Evolutionary conservation across 2,329 filamentous ascomycete genomes (phyloP).

Genomic region (Xylariaceae sp.): DNA sequence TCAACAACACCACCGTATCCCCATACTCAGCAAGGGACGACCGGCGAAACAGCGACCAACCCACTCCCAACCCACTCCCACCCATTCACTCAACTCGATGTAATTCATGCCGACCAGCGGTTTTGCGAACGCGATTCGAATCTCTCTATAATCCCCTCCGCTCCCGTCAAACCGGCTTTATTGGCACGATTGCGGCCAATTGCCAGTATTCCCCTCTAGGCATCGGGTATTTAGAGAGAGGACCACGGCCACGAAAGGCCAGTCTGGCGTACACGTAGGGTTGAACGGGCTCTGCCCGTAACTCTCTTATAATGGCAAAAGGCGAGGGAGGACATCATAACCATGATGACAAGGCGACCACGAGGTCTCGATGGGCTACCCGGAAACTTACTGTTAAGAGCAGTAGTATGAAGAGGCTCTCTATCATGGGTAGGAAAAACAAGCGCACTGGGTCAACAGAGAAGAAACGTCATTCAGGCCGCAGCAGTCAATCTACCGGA

Average conservation of each 20-base stretch:
- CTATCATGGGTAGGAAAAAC: conserved; percentile 76
- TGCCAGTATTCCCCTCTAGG: conserved; percentile 9
- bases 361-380: conserved; percentile 95
- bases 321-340: conserved; percentile 34
- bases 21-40: conserved; percentile 17
- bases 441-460: conserved; percentile 64
- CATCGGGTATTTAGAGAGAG: conserved; percentile 11
- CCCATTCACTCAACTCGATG: background rate
- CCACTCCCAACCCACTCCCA: too few relatives aligned
- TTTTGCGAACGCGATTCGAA: conserved; percentile 6
- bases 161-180: conserved; percentile 8
- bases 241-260: conserved; percentile 37
- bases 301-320: conserved; percentile 41
- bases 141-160: conserved; percentile 10
- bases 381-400: conserved; percentile 78
- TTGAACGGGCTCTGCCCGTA: conserved; percentile 49
- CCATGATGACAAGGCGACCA: conserved; percentile 57
- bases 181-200: conserved; percentile 21
- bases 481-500: conserved; percentile 36
- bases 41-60: conserved; percentile 15
- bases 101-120: background rate
- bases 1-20: conserved; percentile 29
- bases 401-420: conserved; percentile 77
- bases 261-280: conserved; percentile 46
- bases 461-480: conserved; percentile 63